A percentile compares a stretch with the other conserved stretches of the same genome.
Conservation (phyloP, 208 protist species). For the Strigomonas culicis region DNA sequence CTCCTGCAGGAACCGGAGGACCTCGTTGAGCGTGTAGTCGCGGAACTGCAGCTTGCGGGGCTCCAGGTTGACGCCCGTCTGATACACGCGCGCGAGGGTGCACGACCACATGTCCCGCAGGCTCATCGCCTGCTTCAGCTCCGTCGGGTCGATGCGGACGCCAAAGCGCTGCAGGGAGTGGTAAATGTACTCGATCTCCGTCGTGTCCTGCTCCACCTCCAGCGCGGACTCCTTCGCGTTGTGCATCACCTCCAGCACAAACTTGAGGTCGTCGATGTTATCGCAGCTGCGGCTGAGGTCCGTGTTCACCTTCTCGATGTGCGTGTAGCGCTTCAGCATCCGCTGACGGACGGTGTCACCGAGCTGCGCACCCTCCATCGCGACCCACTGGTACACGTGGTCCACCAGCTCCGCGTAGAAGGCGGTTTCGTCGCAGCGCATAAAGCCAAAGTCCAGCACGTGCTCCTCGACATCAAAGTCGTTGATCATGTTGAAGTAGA, state of each 20-base stretch:
- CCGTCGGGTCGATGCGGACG: conserved; percentile 76
- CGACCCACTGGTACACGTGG: conserved; percentile 93
- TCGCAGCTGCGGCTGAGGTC: conserved; percentile 86
- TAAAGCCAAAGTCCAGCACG: conserved; percentile 94
- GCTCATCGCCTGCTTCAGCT: conserved; percentile 71
- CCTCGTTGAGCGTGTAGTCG: conserved; percentile 89
- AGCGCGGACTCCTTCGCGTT: conserved; percentile 80
- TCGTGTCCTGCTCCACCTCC: conserved; percentile 93
- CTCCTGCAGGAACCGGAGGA: conserved; percentile 70
- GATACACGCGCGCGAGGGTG: conserved; percentile 73
- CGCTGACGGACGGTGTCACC: conserved; percentile 82
- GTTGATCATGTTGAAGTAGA: conserved; percentile 93
- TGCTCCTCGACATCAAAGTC: conserved; percentile 87
- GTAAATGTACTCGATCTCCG: conserved; percentile 95
- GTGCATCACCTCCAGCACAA: conserved; percentile 94
- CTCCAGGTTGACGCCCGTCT: conserved; percentile 79
- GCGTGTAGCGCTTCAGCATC: conserved; percentile 71
- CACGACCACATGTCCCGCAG: conserved; percentile 83
- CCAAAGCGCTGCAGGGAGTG: conserved; percentile 92
- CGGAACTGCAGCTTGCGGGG: conserved; percentile 94
- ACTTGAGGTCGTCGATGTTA: conserved; percentile 96
- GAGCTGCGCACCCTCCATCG: conserved; percentile 92
- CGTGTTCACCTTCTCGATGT: conserved; percentile 82
- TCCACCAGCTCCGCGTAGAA: conserved; percentile 90
- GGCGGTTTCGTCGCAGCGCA: conserved; percentile 88